Conservation (phyloP, 768 basidiomycete species). For the Phylloporus rhodoxanthus region DNA sequence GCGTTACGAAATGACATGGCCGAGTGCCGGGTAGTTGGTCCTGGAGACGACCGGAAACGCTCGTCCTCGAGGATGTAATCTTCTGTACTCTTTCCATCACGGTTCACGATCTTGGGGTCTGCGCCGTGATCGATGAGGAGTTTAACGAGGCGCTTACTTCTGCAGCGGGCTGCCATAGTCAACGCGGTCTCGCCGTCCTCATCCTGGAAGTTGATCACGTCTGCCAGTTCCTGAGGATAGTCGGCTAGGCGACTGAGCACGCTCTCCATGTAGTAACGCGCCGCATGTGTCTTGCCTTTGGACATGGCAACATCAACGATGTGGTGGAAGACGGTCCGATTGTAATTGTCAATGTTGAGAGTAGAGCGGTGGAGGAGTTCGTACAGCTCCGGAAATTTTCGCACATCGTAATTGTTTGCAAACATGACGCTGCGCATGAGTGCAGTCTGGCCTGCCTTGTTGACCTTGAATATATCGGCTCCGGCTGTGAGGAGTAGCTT, state of each 20-base stretch:
- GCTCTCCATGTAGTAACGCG: constrained; percentile 98
- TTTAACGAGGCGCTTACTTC: constrained; percentile 93
- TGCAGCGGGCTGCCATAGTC: constrained; percentile 92
- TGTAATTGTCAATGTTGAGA: constrained; percentile 96
- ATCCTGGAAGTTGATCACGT: constrained; percentile 98
- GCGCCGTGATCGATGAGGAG: constrained; percentile 94
- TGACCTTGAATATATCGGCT: constrained; percentile 95
- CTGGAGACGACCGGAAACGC: constrained; percentile 88
- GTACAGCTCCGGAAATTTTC: constrained; percentile 97
- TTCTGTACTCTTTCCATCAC: constrained; percentile 94
- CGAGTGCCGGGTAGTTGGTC: constrained; percentile 59
- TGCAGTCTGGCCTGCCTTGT: constrained; percentile 93
- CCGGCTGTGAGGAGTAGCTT: constrained; percentile 90
- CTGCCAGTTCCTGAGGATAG: constrained; percentile 92
- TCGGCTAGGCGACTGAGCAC: constrained; percentile 81
- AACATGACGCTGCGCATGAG: constrained; percentile 99
- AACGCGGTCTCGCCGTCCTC: constrained; percentile 98
- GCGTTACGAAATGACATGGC: constrained; percentile 71
- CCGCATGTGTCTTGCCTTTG: constrained; percentile 96
- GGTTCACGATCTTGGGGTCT: constrained; percentile 89
- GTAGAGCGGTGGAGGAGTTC: constrained; percentile 97
- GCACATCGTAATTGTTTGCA: constrained; percentile 98
- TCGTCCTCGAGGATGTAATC: constrained; percentile 99
- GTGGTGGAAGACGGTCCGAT: constrained; percentile 97
- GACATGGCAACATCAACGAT: constrained; percentile 96